Percentiles rank a stretch among this genome's conserved stretches.
These are phyloP conservation scores for Penicillium sp. DNA, from an alignment of 2,329 filamentous ascomycete genomes.

Conservation along the genomic window DNA sequence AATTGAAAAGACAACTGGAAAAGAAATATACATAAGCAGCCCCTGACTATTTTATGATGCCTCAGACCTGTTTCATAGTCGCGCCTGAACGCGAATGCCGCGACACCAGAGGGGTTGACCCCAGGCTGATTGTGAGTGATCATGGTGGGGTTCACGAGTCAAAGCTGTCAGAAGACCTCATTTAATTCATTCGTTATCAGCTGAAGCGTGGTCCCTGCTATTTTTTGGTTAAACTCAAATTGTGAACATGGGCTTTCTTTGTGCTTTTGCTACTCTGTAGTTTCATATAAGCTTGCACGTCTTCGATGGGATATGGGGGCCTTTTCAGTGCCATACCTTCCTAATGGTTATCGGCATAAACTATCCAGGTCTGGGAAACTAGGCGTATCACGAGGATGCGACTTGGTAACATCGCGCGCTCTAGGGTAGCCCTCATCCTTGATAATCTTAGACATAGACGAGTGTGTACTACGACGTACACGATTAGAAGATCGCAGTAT, in stretches of 20 bases:
- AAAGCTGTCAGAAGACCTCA: slow-evolving; percentile 20
- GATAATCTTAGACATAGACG: background rate
- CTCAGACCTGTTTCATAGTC: slow-evolving; percentile 12
- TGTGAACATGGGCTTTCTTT: background rate
- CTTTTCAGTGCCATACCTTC: background rate
- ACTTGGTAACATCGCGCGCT: slow-evolving; percentile 1
- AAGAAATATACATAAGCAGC: background rate
- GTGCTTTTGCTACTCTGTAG: background rate
- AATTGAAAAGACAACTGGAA: background rate
- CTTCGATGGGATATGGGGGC: background rate
- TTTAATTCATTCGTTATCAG: slow-evolving; percentile 20
- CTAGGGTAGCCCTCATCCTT: background rate
- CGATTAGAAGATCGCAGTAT: background rate
- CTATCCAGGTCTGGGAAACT: no score
- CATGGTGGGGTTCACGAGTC: slow-evolving; percentile 6
- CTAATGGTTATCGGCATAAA: background rate
- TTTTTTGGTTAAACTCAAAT: slow-evolving; percentile 15
- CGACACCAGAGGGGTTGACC: slow-evolving; percentile 5
- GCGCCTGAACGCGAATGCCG: slow-evolving; percentile 15
- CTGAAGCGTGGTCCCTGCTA: slow-evolving; percentile 10
- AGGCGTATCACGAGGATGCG: slow-evolving; percentile 14
- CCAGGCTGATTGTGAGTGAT: slow-evolving; percentile 13
- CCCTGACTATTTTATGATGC: background rate
- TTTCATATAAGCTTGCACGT: background rate
- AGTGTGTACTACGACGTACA: slow-evolving; percentile 4